These are phyloP conservation scores for Bauhinia variegata DNA, from an alignment of 306 rosid genomes.

Conservation along the genomic window DNA sequence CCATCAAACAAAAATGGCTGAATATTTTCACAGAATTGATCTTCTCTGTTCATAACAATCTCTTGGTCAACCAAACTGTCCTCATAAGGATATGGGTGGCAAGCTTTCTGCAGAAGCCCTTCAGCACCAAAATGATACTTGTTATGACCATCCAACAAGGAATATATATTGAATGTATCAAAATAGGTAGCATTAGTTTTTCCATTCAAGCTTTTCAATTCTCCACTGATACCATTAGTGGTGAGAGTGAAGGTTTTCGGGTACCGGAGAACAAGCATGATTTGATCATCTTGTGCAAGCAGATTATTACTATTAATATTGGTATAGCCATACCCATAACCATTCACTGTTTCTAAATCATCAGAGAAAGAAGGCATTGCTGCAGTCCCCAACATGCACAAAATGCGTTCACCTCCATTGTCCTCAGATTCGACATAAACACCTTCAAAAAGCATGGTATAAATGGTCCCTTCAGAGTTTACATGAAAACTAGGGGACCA, in stretches of 20 bases:
- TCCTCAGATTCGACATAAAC: not conserved
- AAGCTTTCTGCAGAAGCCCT: not conserved
- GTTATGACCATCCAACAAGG: not conserved
- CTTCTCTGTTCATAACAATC: not conserved
- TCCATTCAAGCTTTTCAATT: not conserved
- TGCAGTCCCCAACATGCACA: slow-evolving; percentile 5
- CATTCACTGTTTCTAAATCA: not conserved
- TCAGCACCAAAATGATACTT: not conserved
- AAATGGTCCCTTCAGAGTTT: not conserved
- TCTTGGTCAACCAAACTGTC: not conserved
- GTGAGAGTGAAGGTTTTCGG: not conserved
- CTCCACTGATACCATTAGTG: not conserved
- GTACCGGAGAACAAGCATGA: not conserved
- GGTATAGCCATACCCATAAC: not conserved
- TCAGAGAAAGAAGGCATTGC: not conserved
- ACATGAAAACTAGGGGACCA: not conserved
- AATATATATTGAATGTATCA: not conserved
- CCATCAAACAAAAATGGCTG: not conserved
- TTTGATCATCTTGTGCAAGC: not conserved
- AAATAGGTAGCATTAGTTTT: not conserved
- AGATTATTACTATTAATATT: not conserved
- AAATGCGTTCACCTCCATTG: not conserved
- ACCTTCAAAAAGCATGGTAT: not conserved
- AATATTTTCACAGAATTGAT: not conserved
- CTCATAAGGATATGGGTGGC: not conserved